Evolutionary conservation across 345 rosid genomes (phyloP).

Genomic region (Acer campestre): DNA sequence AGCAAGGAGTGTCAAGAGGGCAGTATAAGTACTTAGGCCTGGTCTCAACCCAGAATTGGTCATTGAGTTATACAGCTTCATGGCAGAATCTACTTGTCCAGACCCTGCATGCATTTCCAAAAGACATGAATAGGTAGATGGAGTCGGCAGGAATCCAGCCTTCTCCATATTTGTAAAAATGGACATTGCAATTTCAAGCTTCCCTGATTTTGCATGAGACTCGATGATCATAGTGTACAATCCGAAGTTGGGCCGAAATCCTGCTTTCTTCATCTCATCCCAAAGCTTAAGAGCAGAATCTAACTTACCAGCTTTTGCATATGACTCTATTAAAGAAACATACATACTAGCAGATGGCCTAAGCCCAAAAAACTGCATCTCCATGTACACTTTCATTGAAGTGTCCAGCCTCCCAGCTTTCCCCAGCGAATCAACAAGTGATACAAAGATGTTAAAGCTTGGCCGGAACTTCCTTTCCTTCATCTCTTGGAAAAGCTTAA

Average conservation of each 20-base stretch:
- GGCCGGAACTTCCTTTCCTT: slow-evolving; percentile 70
- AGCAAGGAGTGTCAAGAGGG: slow-evolving; percentile 81
- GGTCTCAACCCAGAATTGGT: slow-evolving; percentile 89
- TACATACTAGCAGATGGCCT: slow-evolving; percentile 83
- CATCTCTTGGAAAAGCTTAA: slow-evolving; percentile 93
- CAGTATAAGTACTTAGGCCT: slow-evolving; percentile 80
- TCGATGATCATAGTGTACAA: slow-evolving; percentile 82
- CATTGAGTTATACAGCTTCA: slow-evolving; percentile 96
- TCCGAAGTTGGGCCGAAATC: slow-evolving; percentile 90
- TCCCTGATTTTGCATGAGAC: slow-evolving; percentile 96
- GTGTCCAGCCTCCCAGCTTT: slow-evolving; percentile 94
- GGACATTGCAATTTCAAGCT: slow-evolving; percentile 89
- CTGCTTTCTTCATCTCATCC: slow-evolving; percentile 89
- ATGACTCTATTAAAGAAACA: slow-evolving; percentile 87
- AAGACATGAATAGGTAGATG: slow-evolving; percentile 89
- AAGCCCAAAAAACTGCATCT: slow-evolving; percentile 76
- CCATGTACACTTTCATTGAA: slow-evolving; percentile 88
- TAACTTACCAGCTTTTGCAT: slow-evolving; percentile 88
- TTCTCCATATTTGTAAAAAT: slow-evolving; percentile 86
- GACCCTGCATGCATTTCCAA: slow-evolving; percentile 94
- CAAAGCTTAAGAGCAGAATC: slow-evolving; percentile 85
- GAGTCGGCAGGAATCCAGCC: slow-evolving; percentile 92
- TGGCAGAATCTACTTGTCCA: slow-evolving; percentile 89
- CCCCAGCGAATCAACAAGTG: slow-evolving; percentile 97
- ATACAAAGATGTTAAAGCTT: slow-evolving; percentile 61